Conservation (phyloP, 306 rosid genomes). For the Aeschynomene evenia region DNA sequence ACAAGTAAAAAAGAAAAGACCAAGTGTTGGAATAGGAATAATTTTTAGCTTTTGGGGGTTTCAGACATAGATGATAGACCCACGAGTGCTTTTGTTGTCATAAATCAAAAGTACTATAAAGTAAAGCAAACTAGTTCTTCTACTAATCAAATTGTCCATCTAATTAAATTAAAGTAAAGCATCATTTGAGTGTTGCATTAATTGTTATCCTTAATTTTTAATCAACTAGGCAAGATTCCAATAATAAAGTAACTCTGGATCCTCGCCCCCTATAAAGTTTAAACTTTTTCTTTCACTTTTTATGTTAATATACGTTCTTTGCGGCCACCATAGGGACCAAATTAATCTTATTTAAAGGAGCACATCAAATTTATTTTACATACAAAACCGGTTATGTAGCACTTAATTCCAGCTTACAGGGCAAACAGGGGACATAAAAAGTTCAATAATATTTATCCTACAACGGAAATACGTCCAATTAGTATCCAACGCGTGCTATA, state of each 20-base stretch:
- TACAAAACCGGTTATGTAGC: slow-evolving; percentile 42
- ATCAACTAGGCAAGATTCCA: slow-evolving; percentile 32
- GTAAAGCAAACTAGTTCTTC: slow-evolving; percentile 33
- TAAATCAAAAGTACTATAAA: background rate
- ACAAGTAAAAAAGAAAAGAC: background rate
- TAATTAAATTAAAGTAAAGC: slow-evolving; percentile 33
- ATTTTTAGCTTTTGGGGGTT: slow-evolving; percentile 31
- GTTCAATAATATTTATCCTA: too few species aligned
- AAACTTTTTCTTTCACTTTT: slow-evolving; percentile 35
- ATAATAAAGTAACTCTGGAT: slow-evolving; percentile 39
- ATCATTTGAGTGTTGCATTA: slow-evolving; percentile 15
- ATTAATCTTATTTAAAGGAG: slow-evolving; percentile 16
- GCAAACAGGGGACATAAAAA: slow-evolving; percentile 64
- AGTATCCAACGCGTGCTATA: too few species aligned
- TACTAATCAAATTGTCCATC: slow-evolving; percentile 25
- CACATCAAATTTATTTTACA: slow-evolving; percentile 3
- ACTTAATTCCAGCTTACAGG: slow-evolving; percentile 63
- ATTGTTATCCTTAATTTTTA: slow-evolving; percentile 19
- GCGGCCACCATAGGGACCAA: slow-evolving; percentile 45
- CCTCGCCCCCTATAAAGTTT: slow-evolving; percentile 40
- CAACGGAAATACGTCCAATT: too few species aligned
- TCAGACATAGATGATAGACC: slow-evolving; percentile 30
- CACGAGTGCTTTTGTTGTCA: slow-evolving; percentile 42
- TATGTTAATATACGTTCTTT: slow-evolving; percentile 33
- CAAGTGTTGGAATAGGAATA: slow-evolving; percentile 28